These are phyloP conservation scores for Aspergillus latus DNA, from an alignment of 2,329 filamentous ascomycete species.

Conservation along the genomic window DNA sequence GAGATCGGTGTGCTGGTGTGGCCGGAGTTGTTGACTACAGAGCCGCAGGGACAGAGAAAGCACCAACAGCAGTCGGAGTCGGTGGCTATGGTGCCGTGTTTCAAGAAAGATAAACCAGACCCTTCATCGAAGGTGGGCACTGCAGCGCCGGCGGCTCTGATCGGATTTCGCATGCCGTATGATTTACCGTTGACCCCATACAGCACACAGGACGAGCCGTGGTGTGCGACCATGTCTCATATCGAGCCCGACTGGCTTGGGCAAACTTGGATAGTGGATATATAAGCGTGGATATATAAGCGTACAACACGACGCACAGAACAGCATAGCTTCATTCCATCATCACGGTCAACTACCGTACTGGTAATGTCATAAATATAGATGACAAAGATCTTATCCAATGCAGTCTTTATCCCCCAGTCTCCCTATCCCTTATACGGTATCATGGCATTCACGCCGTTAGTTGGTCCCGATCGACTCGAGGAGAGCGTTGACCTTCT, in stretches of 20 bases:
- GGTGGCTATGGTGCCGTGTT: constrained; percentile 66
- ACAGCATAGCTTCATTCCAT: constrained; percentile 8
- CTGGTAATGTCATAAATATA: neutral
- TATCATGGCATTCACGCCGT: constrained; percentile 5
- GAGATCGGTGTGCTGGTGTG: constrained; percentile 82
- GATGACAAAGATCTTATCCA: neutral
- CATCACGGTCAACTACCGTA: neutral
- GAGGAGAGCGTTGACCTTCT: constrained; percentile 71
- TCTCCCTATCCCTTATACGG: neutral
- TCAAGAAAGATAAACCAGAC: constrained; percentile 59
- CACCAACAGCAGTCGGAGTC: neutral
- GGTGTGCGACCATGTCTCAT: constrained; percentile 68
- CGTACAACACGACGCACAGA: neutral
- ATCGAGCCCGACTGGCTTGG: constrained; percentile 59
- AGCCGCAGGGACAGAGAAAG: neutral
- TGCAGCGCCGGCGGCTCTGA: constrained; percentile 34
- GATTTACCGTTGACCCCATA: constrained; percentile 72
- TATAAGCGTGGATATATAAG: neutral
- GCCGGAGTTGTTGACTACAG: constrained; percentile 57
- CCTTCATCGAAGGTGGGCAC: neutral
- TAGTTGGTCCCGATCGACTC: constrained; percentile 55
- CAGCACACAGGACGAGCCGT: constrained; percentile 63
- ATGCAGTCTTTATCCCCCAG: neutral
- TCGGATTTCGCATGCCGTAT: constrained; percentile 82
- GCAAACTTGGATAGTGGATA: constrained; percentile 36